Evolutionary conservation across 768 basidiomycete genomes (phyloP).

Genomic region (Phylloporus rhodoxanthus): DNA sequence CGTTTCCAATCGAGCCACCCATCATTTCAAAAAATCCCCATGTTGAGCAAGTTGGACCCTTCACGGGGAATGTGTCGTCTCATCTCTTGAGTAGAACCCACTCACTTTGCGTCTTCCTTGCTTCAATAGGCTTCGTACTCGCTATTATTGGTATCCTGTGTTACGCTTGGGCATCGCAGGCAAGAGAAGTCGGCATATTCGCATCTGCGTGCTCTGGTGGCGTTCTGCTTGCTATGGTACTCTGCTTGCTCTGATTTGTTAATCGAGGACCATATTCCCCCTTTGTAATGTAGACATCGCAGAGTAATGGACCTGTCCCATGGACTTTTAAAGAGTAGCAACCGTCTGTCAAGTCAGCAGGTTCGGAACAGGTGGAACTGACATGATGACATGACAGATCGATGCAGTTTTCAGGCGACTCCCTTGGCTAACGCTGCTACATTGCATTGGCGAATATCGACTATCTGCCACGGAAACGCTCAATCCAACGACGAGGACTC

Average conservation of each 20-base stretch:
- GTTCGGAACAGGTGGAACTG: too few species aligned
- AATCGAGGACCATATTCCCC: neutral
- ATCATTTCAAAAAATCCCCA: constrained; percentile 45
- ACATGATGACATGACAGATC: too few species aligned
- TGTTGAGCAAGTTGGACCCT: constrained; percentile 46
- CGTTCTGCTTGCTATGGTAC: constrained; percentile 25
- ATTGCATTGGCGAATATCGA: too few species aligned
- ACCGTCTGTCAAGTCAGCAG: too few species aligned
- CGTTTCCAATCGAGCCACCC: constrained; percentile 17
- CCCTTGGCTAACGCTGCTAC: too few species aligned
- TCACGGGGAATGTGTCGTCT: constrained; percentile 33
- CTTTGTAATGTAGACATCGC: neutral
- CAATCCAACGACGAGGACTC: too few species aligned
- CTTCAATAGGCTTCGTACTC: constrained; percentile 45
- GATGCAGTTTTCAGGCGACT: too few species aligned
- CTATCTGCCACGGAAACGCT: too few species aligned
- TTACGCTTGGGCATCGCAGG: constrained; percentile 47
- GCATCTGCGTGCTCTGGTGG: constrained; percentile 35
- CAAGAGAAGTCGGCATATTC: constrained; percentile 41
- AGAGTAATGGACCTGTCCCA: neutral
- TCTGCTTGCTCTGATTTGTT: constrained; percentile 7
- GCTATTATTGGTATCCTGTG: constrained; percentile 46
- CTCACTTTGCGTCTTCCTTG: constrained; percentile 41
- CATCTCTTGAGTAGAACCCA: constrained; percentile 48
- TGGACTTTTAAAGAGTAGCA: too few species aligned